phyloP scores from a whole-genome alignment of 1,284 basidiomycete genomes.

The Gastroboletus turbinatus region DNA sequence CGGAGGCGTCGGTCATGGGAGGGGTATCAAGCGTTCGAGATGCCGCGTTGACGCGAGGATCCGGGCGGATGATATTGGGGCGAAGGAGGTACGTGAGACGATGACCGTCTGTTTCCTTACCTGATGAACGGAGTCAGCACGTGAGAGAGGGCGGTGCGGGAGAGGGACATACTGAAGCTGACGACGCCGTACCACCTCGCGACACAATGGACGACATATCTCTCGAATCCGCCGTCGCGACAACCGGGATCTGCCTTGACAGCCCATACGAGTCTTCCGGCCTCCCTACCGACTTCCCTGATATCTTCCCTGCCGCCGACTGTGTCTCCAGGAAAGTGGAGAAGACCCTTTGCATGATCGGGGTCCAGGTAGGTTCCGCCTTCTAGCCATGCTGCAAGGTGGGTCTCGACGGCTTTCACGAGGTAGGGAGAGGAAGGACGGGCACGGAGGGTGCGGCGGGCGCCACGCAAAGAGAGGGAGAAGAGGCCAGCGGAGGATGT shows the following conservation, averaged over 20 bases:
- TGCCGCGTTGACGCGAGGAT: conserved; percentile 24
- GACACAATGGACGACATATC: conserved; percentile 79
- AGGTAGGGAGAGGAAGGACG: conserved; percentile 61
- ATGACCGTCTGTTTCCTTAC: conserved; percentile 61
- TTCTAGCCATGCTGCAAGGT: conserved; percentile 61
- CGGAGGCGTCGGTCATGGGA: conserved; percentile 62
- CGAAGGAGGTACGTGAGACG: conserved; percentile 77
- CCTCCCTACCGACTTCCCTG: conserved; percentile 61
- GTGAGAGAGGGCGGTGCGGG: neutral
- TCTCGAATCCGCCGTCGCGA: conserved; percentile 62
- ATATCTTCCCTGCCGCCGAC: conserved; percentile 57
- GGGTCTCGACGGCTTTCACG: conserved; percentile 64
- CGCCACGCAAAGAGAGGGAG: conserved; percentile 71
- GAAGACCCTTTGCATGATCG: conserved; percentile 35
- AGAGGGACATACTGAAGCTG: conserved; percentile 68
- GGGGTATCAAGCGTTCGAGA: conserved; percentile 56
- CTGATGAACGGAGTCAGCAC: conserved; percentile 36
- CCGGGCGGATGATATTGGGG: conserved; percentile 66
- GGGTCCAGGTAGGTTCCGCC: conserved; percentile 58
- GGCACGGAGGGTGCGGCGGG: conserved; percentile 62
- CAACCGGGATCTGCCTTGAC: conserved; percentile 32
- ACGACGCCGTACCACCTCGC: conserved; percentile 76
- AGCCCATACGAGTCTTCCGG: conserved; percentile 68
- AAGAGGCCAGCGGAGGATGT: conserved; percentile 73
- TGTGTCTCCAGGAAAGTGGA: conserved; percentile 41